phyloP scores from a whole-genome alignment of 2,329 filamentous ascomycete species.

The Aspergillus nomiae region DNA sequence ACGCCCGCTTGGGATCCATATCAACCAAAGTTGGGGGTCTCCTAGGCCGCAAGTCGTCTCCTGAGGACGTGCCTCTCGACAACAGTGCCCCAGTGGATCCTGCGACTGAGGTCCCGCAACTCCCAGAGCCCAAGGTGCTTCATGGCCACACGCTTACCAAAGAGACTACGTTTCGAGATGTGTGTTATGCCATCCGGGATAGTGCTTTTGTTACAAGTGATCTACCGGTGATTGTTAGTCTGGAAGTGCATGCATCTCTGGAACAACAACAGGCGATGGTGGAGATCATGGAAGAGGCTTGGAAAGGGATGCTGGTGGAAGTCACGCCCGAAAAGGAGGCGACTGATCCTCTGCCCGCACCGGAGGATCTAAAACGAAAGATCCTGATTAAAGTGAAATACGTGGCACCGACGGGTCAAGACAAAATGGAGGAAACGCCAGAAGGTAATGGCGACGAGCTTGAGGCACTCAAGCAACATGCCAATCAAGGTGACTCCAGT shows the following conservation, averaged over 20 bases:
- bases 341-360: constrained; percentile 62
- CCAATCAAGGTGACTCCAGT: constrained; percentile 1
- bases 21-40: constrained; percentile 27
- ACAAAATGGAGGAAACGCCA: constrained; percentile 27
- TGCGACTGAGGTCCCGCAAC: constrained; percentile 22
- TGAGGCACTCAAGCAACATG: constrained; percentile 10
- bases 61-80: not conserved
- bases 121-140: constrained; percentile 74
- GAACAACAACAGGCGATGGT: constrained; percentile 93
- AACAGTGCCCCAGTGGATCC: constrained; percentile 3
- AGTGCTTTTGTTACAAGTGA: constrained; percentile 75
- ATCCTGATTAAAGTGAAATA: constrained; percentile 84
- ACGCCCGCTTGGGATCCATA: constrained; percentile 18
- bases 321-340: constrained; percentile 57
- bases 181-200: constrained; percentile 77
- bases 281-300: constrained; percentile 87
- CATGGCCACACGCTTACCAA: constrained; percentile 86
- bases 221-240: constrained; percentile 84
- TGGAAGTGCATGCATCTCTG: constrained; percentile 82
- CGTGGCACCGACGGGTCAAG: constrained; percentile 49
- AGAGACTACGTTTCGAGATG: constrained; percentile 82
- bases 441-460: constrained; percentile 18
- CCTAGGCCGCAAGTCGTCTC: constrained; percentile 22
- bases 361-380: constrained; percentile 73
- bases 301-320: constrained; percentile 74